phyloP scores from a whole-genome alignment of 768 basidiomycete species.

The Tephrocybe sp. region DNA sequence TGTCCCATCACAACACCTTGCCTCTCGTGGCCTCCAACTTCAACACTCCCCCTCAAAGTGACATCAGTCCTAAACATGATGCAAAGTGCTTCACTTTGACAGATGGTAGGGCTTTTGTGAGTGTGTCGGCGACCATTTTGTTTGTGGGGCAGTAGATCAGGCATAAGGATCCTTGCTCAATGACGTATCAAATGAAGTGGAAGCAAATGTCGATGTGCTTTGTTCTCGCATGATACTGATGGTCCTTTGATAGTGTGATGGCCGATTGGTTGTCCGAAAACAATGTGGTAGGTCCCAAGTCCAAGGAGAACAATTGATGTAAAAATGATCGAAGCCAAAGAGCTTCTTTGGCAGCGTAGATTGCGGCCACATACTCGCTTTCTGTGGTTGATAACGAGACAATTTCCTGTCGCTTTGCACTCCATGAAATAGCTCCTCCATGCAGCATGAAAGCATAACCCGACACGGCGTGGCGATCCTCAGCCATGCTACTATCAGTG shows the following conservation, averaged over 20 bases:
- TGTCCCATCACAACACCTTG: too few relatives aligned
- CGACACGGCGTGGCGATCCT: slow-evolving; percentile 25
- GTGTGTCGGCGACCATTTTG: slow-evolving; percentile 11
- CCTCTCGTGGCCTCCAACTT: too few relatives aligned
- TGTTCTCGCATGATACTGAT: slow-evolving; percentile 1
- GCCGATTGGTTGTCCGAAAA: slow-evolving; percentile 9
- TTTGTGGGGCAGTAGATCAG: slow-evolving; percentile 24
- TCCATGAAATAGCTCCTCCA: slow-evolving; percentile 20
- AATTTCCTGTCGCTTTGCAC: not conserved
- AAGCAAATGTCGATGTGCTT: slow-evolving; percentile 2
- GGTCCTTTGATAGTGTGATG: slow-evolving; percentile 1
- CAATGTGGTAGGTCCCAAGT: not conserved
- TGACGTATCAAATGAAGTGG: slow-evolving; percentile 19
- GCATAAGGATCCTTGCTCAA: slow-evolving; percentile 17
- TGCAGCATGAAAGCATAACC: slow-evolving; percentile 27
- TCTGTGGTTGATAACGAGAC: slow-evolving; percentile 18
- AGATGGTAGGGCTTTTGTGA: not conserved
- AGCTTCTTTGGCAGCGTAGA: slow-evolving; percentile 25
- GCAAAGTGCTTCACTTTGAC: not conserved
- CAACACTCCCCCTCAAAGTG: not conserved
- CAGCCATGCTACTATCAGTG: slow-evolving; percentile 19
- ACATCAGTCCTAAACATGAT: not conserved
- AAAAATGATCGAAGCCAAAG: slow-evolving; percentile 29
- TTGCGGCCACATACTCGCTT: slow-evolving; percentile 27
- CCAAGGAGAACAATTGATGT: slow-evolving; percentile 12